Conservation (phyloP, 768 basidiomycete species). For the Russula abietina region DNA sequence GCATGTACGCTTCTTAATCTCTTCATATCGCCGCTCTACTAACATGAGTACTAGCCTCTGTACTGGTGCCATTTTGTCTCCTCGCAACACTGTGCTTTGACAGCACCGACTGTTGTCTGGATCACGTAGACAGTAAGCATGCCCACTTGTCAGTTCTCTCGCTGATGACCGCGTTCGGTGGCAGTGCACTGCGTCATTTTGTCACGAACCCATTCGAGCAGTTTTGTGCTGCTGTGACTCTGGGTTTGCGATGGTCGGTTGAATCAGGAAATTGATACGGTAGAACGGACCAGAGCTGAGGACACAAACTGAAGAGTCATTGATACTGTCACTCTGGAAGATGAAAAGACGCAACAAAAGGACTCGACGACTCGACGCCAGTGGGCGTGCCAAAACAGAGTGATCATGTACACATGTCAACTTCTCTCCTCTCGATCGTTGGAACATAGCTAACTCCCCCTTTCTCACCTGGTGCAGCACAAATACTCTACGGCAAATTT, state of each 20-base stretch:
- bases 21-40: neutral
- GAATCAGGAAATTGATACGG: conserved; percentile 24
- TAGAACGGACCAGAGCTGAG: conserved; percentile 40
- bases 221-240: conserved; percentile 19
- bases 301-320: conserved; percentile 48
- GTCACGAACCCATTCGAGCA: conserved; percentile 22
- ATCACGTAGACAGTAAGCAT: conserved; percentile 23
- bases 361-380: neutral
- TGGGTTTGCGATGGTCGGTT: conserved; percentile 14
- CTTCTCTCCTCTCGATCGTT: neutral
- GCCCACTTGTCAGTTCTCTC: neutral
- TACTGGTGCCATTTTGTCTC: conserved; percentile 4
- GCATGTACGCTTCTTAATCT: conserved; percentile 9
- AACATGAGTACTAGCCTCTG: neutral
- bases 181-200: conserved; percentile 25
- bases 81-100: conserved; percentile 5
- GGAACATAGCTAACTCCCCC: neutral
- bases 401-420: conserved; percentile 16
- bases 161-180: neutral
- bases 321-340: conserved; percentile 29
- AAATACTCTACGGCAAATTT: conserved; percentile 90
- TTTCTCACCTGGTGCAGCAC: conserved; percentile 48
- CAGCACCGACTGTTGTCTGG: conserved; percentile 11
- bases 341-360: neutral
- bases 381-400: conserved; percentile 11